Evolutionary conservation across 495 filamentous ascomycete genomes (phyloP), one percentile per base, ranked within the genome.

Genomic region (Talaromyces wortmannii): DNA sequence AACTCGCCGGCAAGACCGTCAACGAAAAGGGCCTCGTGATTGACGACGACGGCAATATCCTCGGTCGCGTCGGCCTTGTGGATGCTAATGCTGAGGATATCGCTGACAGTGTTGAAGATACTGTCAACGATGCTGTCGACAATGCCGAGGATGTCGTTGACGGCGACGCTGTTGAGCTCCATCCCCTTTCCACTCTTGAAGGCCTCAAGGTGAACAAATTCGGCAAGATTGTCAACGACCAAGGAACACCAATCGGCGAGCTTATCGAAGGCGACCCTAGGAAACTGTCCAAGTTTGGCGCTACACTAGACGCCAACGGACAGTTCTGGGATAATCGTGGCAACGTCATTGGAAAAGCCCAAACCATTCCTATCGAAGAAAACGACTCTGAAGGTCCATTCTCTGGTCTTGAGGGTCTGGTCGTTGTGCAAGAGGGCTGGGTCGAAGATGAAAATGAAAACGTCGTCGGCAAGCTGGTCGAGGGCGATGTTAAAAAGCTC

Each of bases 401-500:
- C 62, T 81, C 84, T 48, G 83, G 83, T 42, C 77, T 86, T 6
- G 83, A 88, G 50, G 81, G 80, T 33, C 76, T 86, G 8, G 71
- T 81, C 31, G 80, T 85, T 54, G 76, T 76, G 57, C 70, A 82
- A 55, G 78, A 80, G 50, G 83, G 83, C 29, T 80, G 67, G 60
- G 74, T 85, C 44, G 76, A 81, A 56, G 84, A 87, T 50, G 76
- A 79, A 55, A 80, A 83, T 57, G 76, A 78, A 46, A 80, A 77
- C 55, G 77, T 71, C 13, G 80, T 86, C 45, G 84, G 83, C 45
- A 59, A 73, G 55, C 67, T 86, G 30, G 67, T 78, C 44, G 82
- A 86, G 61, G 84, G 82, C 17, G 82, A 86, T 50, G 67, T 80
- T 8, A 82, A 83, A 75, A 86, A 84, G 64, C 71, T 86, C 13